Conservation (phyloP, 306 rosid genomes). For the Albizia julibrissin region DNA sequence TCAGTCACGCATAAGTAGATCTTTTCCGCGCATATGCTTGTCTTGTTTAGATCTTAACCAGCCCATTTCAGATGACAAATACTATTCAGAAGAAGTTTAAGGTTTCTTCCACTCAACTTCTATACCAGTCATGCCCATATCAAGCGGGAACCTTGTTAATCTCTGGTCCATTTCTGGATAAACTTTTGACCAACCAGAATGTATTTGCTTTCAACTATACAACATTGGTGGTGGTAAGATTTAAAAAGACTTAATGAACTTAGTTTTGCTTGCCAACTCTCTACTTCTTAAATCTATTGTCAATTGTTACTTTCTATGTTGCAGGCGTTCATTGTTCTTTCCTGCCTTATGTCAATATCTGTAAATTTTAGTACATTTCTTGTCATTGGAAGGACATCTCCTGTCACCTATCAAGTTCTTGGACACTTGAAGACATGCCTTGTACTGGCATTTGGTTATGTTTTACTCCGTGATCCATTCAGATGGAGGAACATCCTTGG, state of each 20-base stretch:
- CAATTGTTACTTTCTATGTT: constrained; percentile 27
- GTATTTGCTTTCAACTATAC: constrained; percentile 89
- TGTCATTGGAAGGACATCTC: constrained; percentile 94
- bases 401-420: constrained; percentile 96
- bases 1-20: neutral
- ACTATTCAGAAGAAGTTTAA: constrained; percentile 93
- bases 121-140: constrained; percentile 91
- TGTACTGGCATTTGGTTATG: constrained; percentile 87
- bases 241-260: constrained; percentile 15
- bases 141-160: constrained; percentile 84
- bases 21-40: neutral
- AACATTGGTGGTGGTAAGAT: constrained; percentile 89
- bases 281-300: neutral
- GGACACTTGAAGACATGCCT: constrained; percentile 97
- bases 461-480: constrained; percentile 84
- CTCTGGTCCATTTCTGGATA: constrained; percentile 84
- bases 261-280: neutral
- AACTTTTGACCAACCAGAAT: constrained; percentile 69
- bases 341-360: constrained; percentile 92
- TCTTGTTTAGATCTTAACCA: constrained; percentile 61
- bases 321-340: constrained; percentile 81
- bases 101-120: constrained; percentile 97
- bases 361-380: constrained; percentile 97
- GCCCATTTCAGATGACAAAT: constrained; percentile 83
- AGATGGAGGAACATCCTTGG: constrained; percentile 94